A percentile compares a stretch with the other conserved stretches of the same genome.
Conservation (phyloP, 129 eudicot species). For the Heracleum sosnowskyi region DNA sequence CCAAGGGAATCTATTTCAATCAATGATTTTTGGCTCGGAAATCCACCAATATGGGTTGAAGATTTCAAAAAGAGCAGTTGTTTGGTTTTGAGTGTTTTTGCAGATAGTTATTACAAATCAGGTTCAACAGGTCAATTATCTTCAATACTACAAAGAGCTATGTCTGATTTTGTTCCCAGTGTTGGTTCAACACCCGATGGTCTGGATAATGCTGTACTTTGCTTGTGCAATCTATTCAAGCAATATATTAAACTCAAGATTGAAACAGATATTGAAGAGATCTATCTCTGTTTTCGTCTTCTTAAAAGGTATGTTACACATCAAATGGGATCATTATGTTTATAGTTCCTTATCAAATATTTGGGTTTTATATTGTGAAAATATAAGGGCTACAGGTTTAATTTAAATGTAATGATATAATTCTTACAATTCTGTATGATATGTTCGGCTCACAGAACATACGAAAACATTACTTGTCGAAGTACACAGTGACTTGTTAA, state of each 20-base stretch:
- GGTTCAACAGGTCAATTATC: slow-evolving; percentile 41
- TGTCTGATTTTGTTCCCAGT: slow-evolving; percentile 25
- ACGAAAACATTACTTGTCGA: not conserved
- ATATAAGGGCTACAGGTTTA: not conserved
- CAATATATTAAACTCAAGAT: slow-evolving; percentile 60
- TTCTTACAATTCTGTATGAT: not conserved
- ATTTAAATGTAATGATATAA: not conserved
- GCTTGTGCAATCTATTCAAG: slow-evolving; percentile 55
- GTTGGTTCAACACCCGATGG: slow-evolving; percentile 20
- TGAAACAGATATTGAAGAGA: slow-evolving; percentile 78
- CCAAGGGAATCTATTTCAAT: slow-evolving; percentile 12
- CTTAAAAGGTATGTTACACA: slow-evolving; percentile 48
- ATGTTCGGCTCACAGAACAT: not conserved
- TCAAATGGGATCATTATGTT: not conserved
- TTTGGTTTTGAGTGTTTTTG: slow-evolving; percentile 33
- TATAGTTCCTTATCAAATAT: not conserved
- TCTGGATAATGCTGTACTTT: slow-evolving; percentile 33
- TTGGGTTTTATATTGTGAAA: not conserved
- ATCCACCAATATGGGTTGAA: slow-evolving; percentile 77
- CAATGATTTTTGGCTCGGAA: slow-evolving; percentile 66
- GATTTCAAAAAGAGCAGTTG: slow-evolving; percentile 41
- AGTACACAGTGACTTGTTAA: not conserved
- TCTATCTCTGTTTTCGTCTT: slow-evolving; percentile 54
- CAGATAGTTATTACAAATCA: slow-evolving; percentile 35
- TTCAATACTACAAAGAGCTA: slow-evolving; percentile 39